Base-by-base conservation (phyloP, 2,329 filamentous ascomycete species). In the Magnaporthales sp. region DNA sequence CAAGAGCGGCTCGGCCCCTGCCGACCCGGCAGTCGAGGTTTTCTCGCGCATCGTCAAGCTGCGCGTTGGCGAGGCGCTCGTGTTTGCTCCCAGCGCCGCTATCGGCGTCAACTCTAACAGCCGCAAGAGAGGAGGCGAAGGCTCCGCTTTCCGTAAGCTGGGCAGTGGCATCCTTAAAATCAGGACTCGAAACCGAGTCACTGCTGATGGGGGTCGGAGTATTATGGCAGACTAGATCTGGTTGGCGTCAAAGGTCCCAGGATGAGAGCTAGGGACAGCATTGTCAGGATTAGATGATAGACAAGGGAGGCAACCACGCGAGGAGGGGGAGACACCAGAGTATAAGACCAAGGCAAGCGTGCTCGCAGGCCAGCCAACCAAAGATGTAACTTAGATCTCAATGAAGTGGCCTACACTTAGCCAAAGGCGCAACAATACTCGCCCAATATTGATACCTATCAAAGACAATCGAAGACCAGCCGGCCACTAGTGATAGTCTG, bases 51-150 rank as follows among this genome's bases (percentile, higher is more conserved):
- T 84, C 54, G 77, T 83, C 9, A 70, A 72, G 5, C 74, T 83
- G 11, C 72, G 72, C 4, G 78, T 78, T 2, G 81, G 81, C 0
- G 80, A 84, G 66, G 81, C 80, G 1, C 71, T 84, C 1, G 62
- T 84, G 7, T 83, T 83, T 68, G 77, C 79, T 0, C 81, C 81
- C 0, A 81, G 75, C 51, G 80, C 80, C 0, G 71, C 81, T 1
- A 60, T 78, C 5, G 74, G 72, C 1, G 68, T 81, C 13, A 69
- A 72, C 66, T 69, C 64, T 67, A 22, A 64, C 3, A 65, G 58
- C n/a, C 24, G 54, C 38, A 1, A 66, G 65, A n/a, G 62, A 24
- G 46, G 30, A 29, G 10, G 13, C 8, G 11, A 66, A 3, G 29
- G 61, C 31, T 66, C 66, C 2, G 63, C 29, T 6, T 70, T 73